Conservation (phyloP, 2,329 filamentous ascomycete species). For the Neonectria neomacrospora region DNA sequence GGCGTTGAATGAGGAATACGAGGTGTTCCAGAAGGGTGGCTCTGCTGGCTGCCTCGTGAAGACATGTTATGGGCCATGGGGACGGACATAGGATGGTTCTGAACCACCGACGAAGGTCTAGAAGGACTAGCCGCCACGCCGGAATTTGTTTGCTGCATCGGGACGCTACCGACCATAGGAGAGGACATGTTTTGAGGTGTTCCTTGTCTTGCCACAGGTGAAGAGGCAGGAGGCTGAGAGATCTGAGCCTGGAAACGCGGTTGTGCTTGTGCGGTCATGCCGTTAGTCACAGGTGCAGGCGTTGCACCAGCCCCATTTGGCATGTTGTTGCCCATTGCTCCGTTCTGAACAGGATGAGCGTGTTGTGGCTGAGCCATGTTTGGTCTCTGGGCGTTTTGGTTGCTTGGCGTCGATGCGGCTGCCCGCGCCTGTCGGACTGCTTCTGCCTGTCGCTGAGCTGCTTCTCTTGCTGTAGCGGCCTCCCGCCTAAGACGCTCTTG, state of each 20-base stretch:
- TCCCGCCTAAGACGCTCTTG: conserved; percentile 55
- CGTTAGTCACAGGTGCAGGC: conserved; percentile 52
- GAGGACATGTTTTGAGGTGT: conserved; percentile 74
- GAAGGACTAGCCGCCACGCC: conserved; percentile 76
- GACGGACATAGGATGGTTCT: conserved; percentile 67
- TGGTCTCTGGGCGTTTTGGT: conserved; percentile 42
- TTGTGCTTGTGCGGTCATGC: conserved; percentile 54
- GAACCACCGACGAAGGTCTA: conserved; percentile 73
- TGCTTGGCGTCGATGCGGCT: conserved; percentile 42
- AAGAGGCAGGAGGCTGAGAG: conserved; percentile 72
- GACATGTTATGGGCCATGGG: conserved; percentile 73
- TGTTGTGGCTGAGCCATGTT: conserved; percentile 48
- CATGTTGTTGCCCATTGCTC: conserved; percentile 50
- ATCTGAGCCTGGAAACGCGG: conserved; percentile 65
- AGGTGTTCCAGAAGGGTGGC: conserved; percentile 71
- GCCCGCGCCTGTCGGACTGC: conserved; percentile 51
- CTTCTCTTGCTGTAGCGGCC: conserved; percentile 49
- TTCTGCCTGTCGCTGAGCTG: conserved; percentile 51
- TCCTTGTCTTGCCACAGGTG: conserved; percentile 72
- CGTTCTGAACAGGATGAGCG: conserved; percentile 52
- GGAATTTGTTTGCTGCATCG: conserved; percentile 74
- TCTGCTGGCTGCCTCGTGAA: conserved; percentile 73
- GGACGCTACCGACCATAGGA: conserved; percentile 69
- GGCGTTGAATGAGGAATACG: conserved; percentile 71
- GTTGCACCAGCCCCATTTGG: conserved; percentile 53